A percentile compares a stretch with the other conserved stretches of the same genome.
Conservation (phyloP, 768 basidiomycete genomes). For the Mycena epipterygia region DNA sequence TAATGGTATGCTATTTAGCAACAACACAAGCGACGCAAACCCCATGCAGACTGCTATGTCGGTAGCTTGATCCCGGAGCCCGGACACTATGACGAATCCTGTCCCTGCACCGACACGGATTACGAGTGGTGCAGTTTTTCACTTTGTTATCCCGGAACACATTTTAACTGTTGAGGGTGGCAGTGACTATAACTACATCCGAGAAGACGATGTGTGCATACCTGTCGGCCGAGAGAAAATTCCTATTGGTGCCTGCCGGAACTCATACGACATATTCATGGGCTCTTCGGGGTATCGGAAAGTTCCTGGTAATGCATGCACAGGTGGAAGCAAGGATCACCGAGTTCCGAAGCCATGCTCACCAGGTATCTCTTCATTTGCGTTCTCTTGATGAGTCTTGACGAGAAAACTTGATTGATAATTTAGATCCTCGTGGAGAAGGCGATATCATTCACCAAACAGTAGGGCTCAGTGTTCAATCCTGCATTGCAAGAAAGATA, state of each 20-base stretch:
- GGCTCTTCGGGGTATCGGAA: no score
- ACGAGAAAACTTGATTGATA: not conserved
- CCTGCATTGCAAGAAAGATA: no score
- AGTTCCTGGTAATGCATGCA: conserved; percentile 94
- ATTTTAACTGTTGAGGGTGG: conserved; percentile 8
- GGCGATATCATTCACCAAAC: conserved; percentile 83
- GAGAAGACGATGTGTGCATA: conserved; percentile 79
- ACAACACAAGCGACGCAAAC: conserved; percentile 91
- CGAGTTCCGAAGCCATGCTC: conserved; percentile 81
- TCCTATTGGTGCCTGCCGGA: conserved; percentile 78
- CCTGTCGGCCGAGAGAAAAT: conserved; percentile 90
- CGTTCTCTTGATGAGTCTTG: not conserved
- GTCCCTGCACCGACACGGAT: conserved; percentile 87
- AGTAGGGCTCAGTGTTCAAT: conserved; percentile 55
- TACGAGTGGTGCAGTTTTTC: conserved; percentile 83
- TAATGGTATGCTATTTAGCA: conserved; percentile 64
- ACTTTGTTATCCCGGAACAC: not conserved
- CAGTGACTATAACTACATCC: conserved; percentile 92
- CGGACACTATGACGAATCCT: conserved; percentile 83
- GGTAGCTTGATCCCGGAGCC: conserved; percentile 91
- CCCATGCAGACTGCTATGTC: conserved; percentile 88
- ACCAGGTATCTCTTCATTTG: conserved; percentile 64
- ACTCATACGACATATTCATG: conserved; percentile 71
- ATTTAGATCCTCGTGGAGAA: conserved; percentile 68
- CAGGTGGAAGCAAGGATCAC: conserved; percentile 80